These are phyloP conservation scores for Pythium inflatum DNA, from an alignment of 352 stramenopile genomes.

Conservation along the genomic window DNA sequence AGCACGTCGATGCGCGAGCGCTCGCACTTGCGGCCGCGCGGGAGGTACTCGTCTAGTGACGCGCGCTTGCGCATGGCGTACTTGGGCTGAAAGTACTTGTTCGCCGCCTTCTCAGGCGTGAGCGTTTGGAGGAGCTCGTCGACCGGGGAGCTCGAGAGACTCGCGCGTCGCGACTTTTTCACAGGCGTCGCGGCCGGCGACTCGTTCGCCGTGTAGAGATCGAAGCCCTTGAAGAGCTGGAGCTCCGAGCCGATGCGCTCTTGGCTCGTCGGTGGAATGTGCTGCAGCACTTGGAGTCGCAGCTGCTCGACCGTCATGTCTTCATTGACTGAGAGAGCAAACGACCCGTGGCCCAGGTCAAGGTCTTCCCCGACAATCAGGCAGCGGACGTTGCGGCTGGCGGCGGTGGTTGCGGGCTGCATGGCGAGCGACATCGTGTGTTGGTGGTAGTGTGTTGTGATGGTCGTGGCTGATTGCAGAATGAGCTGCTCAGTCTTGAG, in stretches of 20 bases:
- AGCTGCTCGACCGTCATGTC: constrained; percentile 25
- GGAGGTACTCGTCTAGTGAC: constrained; percentile 22
- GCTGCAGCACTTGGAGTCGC: constrained; percentile 18
- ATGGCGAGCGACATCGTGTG: constrained; percentile 12
- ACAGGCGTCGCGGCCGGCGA: background rate
- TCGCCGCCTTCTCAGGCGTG: constrained; percentile 26
- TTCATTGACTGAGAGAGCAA: constrained; percentile 25
- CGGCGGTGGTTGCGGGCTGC: background rate
- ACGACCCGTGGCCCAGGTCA: constrained; percentile 23
- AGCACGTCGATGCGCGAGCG: constrained; percentile 28
- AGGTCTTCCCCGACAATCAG: constrained; percentile 32
- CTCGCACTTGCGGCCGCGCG: constrained; percentile 27
- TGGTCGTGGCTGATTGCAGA: constrained; percentile 9
- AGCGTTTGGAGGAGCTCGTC: constrained; percentile 19
- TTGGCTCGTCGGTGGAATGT: constrained; percentile 2
- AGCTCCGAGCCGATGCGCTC: constrained; percentile 13
- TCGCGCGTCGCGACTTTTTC: background rate
- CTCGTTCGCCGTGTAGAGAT: constrained; percentile 19
- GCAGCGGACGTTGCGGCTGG: constrained; percentile 17
- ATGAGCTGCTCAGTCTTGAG: background rate
- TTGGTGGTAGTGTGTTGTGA: background rate
- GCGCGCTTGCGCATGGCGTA: constrained; percentile 28
- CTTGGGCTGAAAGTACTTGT: constrained; percentile 31
- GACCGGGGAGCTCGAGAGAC: constrained; percentile 7
- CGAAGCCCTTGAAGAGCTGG: constrained; percentile 33